Conservation (phyloP, 1,284 basidiomycete species). For the Naganishia sp. region DNA sequence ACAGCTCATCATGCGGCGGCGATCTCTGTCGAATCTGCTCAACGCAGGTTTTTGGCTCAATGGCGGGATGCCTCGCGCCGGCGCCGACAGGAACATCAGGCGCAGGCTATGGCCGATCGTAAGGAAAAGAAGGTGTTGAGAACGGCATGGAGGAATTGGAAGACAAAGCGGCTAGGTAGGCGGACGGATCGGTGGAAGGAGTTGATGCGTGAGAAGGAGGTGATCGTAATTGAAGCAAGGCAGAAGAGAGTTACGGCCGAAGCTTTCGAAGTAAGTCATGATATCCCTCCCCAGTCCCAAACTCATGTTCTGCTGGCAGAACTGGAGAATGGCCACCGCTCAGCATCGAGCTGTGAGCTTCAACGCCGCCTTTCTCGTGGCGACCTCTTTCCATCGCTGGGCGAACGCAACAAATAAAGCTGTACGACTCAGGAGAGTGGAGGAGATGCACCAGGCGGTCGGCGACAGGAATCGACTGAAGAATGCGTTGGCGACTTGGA, state of each 20-base stretch:
- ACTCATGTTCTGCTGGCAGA: background rate
- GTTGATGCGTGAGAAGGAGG: conserved; percentile 21
- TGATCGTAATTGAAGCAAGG: conserved; percentile 6
- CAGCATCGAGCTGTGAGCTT: conserved; percentile 24
- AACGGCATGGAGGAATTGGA: conserved; percentile 20
- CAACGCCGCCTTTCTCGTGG: conserved; percentile 21
- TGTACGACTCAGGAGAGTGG: conserved; percentile 11
- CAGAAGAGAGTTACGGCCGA: conserved; percentile 3
- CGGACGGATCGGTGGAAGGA: conserved; percentile 26
- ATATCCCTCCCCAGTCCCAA: background rate
- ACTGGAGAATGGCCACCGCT: conserved; percentile 18
- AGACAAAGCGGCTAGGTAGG: conserved; percentile 20
- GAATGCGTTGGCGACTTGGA: conserved; percentile 2
- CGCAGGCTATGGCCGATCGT: background rate
- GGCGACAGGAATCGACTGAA: conserved; percentile 7
- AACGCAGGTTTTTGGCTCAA: conserved; percentile 1
- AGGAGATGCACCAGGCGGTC: conserved; percentile 4
- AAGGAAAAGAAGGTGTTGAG: conserved; percentile 1
- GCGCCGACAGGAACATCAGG: conserved; percentile 10
- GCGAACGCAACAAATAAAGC: background rate
- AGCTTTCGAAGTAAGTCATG: conserved; percentile 16
- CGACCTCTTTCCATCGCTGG: conserved; percentile 19
- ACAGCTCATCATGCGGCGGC: conserved; percentile 6
- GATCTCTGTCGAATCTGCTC: conserved; percentile 18
- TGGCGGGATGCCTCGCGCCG: conserved; percentile 10